Evolutionary conservation across 2,329 filamentous ascomycete genomes (phyloP), one percentile per base, ranked within the genome.

Genomic region (Diplodia seriata): DNA sequence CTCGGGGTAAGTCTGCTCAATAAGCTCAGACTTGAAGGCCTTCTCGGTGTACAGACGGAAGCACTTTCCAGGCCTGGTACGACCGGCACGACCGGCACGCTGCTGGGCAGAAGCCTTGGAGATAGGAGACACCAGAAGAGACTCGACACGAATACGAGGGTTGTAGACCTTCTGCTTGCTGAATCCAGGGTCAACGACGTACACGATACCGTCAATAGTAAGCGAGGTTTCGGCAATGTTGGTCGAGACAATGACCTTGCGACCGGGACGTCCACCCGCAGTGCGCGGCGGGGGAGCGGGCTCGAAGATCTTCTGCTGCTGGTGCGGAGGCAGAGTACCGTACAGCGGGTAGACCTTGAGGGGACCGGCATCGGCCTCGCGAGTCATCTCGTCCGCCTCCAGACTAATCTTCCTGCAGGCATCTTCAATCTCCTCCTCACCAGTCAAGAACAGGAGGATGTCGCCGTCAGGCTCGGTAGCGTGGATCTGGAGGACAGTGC

Each of bases 131-230:
- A 99, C 94, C n/a, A 99, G 85, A 8, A 99, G 86, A 0, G 95
- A 98, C 81, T 99, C 95, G 71, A 99, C 94, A 79, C 95, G 90
- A 74, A 97, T 96, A 70, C 95, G 90, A 26, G 95, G 94, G 80
- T 99, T 98, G 85, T 98, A 99, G 70, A 98, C 95, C 81, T 98
- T 99, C 76, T 99, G 95, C 83, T 99, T 99, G 83, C 93, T 97
- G 84, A 99, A 99, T 43, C 95, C 95, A 2, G 95, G 94, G 76
- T 99, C 95, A n/a, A 99, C 94, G 40, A 99, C 95, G 76, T 97
- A 99, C 43, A 99, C 95, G 71, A 99, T 99, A 77, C 95, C 95
- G 76, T 99, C 95, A 70, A 99, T 99, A 56, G 95, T 99, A 80
- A 99, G 87, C 75, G 91, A 94, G 0, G 95, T 99, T 83, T 99